These are phyloP conservation scores for Mallotus nudiflorus DNA, from an alignment of 345 rosid genomes.

Conservation along the genomic window DNA sequence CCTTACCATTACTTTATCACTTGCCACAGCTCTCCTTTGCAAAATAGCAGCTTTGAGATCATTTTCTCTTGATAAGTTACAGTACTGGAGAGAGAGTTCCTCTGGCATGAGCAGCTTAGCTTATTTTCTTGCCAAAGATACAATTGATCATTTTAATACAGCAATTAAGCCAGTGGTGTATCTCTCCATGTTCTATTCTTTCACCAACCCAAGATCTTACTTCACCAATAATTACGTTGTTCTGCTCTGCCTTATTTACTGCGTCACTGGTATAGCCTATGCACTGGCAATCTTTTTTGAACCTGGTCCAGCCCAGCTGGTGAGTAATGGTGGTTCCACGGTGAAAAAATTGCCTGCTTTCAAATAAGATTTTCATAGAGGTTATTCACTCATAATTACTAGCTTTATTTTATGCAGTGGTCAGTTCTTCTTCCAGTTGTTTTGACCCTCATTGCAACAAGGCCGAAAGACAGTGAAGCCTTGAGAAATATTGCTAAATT, in stretches of 20 bases:
- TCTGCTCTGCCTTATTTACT: constrained; percentile 86
- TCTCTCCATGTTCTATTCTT: constrained; percentile 89
- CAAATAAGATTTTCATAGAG: not conserved
- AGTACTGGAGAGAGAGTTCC: constrained; percentile 92
- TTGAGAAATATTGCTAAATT: constrained; percentile 48
- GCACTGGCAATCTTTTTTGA: constrained; percentile 82
- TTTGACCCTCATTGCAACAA: constrained; percentile 84
- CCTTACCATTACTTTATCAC: constrained; percentile 15
- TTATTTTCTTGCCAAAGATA: constrained; percentile 89
- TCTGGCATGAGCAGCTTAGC: constrained; percentile 96
- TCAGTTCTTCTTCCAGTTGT: constrained; percentile 96
- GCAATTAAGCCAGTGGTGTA: constrained; percentile 84
- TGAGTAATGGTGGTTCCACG: constrained; percentile 39
- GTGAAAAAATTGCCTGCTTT: not conserved
- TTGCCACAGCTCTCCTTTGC: constrained; percentile 81
- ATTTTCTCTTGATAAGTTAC: constrained; percentile 82
- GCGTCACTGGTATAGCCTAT: constrained; percentile 91
- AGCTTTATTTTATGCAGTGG: constrained; percentile 54
- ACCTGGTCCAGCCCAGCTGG: constrained; percentile 88
- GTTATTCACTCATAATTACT: constrained; percentile 13
- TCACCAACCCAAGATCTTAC: constrained; percentile 85
- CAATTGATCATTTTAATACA: constrained; percentile 76
- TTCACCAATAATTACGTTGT: constrained; percentile 74
- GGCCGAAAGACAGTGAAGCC: constrained; percentile 33
- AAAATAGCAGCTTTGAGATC: constrained; percentile 90